Base-by-base conservation (phyloP, 2,329 filamentous ascomycete genomes). In the Microsporum canis region DNA sequence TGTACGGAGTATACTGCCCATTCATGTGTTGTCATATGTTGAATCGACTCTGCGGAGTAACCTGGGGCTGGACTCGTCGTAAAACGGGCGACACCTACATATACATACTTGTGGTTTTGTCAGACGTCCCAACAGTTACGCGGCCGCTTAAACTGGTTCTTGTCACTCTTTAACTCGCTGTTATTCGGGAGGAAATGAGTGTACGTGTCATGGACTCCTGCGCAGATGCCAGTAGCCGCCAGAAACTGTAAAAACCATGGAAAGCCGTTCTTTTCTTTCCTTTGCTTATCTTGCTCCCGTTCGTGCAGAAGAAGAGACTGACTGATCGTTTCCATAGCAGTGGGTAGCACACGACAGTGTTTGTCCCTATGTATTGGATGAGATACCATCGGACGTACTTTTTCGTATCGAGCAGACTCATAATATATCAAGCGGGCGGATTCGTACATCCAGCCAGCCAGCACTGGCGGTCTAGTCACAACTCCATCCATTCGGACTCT, bases 71-170 rank as follows among this genome's bases (percentile, higher is more conserved):
- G 33, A 12, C 31, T 31, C 29, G 3, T 34, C 14, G 27, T 33
- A n/a, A 29, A 34, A 53, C 49, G 49, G 49, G 5, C 39, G 39
- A 14, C n/a, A 17, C 39, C 29, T 8, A 53, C 49, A 53, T 29
- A 29, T 5, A 33, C 47, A 4, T 33, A 31, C 49, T 33, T 31
- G 49, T n/a, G 6, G 49, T 14, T 53, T 53, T 33, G 49, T 53
- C 49, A 53, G n/a, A 53, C 49, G 12, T 34, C 49, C 39, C 29
- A 53, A 53, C 49, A 53, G 49, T 53, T 53, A 53, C 49, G 14
- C 49, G 27, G 49, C 49, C 29, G 31, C 49, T 33, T 33, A 33
- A 23, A 53, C 49, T 53, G 31, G 49, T 53, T 23, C 49, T n/a
- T 29, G 27, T 17, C 29, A 33, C 29, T 34, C 23, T 14, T 23